These are phyloP conservation scores for Phytophthora foliorum DNA, from an alignment of 352 stramenopile genomes.

Conservation along the genomic window DNA sequence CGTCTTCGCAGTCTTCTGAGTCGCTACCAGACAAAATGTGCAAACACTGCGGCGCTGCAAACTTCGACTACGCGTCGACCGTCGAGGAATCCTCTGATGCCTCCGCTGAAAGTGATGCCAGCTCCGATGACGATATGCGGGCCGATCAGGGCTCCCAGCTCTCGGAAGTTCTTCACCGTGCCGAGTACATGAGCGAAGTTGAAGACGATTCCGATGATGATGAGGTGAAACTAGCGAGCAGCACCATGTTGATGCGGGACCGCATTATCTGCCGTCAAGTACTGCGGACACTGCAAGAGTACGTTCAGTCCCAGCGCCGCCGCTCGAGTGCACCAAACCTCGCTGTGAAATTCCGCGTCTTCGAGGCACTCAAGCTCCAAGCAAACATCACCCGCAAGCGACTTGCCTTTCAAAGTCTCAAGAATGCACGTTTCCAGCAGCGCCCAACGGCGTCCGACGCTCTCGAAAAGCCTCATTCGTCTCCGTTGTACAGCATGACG, in stretches of 20 bases:
- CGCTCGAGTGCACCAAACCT: conserved; percentile 30
- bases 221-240: neutral
- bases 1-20: conserved; percentile 9
- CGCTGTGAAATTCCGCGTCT: conserved; percentile 52
- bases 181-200: conserved; percentile 56
- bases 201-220: conserved; percentile 15
- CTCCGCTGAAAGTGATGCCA: conserved; percentile 39
- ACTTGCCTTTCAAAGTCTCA: conserved; percentile 54
- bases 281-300: conserved; percentile 27
- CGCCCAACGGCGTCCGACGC: neutral
- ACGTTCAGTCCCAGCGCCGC: conserved; percentile 17
- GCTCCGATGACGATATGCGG: conserved; percentile 49
- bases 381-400: conserved; percentile 50
- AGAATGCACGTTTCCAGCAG: conserved; percentile 23
- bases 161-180: conserved; percentile 59
- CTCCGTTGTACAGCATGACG: neutral
- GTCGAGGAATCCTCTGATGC: conserved; percentile 29
- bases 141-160: conserved; percentile 70
- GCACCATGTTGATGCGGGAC: conserved; percentile 17
- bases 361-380: conserved; percentile 55
- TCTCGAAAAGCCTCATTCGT: neutral
- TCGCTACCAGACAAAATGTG: conserved; percentile 9
- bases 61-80: conserved; percentile 69
- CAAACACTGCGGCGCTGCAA: conserved; percentile 12
- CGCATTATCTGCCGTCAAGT: conserved; percentile 39